Evolutionary conservation across 2,329 filamentous ascomycete genomes (phyloP).

Genomic region (Magnaporthiopsis poae): DNA sequence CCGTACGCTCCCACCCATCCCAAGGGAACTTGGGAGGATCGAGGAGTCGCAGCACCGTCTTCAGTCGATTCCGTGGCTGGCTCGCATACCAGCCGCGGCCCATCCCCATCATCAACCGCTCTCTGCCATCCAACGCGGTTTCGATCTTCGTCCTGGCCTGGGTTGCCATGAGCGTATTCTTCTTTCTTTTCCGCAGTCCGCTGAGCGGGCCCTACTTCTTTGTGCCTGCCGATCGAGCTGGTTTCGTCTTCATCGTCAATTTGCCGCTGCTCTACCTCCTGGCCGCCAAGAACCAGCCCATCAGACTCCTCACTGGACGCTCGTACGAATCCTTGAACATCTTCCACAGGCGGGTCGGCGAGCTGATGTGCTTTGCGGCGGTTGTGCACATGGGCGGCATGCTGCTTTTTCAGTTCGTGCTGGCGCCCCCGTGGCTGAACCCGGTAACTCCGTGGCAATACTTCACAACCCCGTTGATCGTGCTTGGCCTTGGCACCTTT

Average conservation of each 20-base stretch:
- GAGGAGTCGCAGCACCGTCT: neutral
- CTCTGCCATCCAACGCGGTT: conserved; percentile 46
- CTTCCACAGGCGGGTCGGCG: conserved; percentile 53
- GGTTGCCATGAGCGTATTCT: conserved; percentile 47
- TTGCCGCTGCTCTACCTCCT: conserved; percentile 49
- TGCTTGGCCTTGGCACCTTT: conserved; percentile 37
- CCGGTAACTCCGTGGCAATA: conserved; percentile 34
- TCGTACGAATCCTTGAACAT: conserved; percentile 60
- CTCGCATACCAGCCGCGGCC: conserved; percentile 49
- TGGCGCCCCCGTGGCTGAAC: conserved; percentile 37
- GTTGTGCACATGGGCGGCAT: conserved; percentile 46
- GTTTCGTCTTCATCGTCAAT: conserved; percentile 40
- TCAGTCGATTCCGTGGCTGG: conserved; percentile 13
- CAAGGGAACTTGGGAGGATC: neutral
- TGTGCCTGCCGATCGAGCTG: conserved; percentile 48
- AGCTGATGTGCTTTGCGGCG: conserved; percentile 51
- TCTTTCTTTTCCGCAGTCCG: conserved; percentile 42
- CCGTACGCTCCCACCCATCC: neutral
- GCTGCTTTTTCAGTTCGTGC: conserved; percentile 42
- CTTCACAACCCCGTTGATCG: conserved; percentile 32
- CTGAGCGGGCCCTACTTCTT: conserved; percentile 41
- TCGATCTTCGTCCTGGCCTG: conserved; percentile 42
- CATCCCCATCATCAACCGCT: conserved; percentile 46
- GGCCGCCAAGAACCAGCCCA: conserved; percentile 56
- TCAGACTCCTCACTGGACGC: conserved; percentile 49